Evolutionary conservation across 371 early-diverging fungal genomes (phyloP).

Genomic region (Nosema muscidifuracis): DNA sequence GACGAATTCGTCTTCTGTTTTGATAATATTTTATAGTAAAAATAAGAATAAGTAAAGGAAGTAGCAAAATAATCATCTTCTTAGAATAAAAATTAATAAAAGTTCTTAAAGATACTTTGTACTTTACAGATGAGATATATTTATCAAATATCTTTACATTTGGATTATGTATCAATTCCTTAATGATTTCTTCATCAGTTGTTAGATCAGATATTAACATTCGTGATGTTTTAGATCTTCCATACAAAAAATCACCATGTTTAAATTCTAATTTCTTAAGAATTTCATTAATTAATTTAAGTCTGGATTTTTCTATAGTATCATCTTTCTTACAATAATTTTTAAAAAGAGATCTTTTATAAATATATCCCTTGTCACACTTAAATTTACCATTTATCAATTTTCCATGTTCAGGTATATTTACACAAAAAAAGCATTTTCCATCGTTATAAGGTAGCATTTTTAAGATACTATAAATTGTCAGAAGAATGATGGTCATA

Average conservation of each 20-base stretch:
- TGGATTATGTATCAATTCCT: slow-evolving; percentile 2
- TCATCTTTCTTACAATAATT: slow-evolving; percentile 42
- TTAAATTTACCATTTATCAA: slow-evolving; percentile 14
- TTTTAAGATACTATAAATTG: background rate
- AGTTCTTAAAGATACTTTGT: slow-evolving; percentile 11
- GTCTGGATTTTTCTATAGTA: background rate
- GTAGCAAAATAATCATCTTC: slow-evolving; percentile 2
- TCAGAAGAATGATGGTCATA: too few relatives aligned
- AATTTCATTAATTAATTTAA: slow-evolving; percentile 14
- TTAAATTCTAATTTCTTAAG: slow-evolving; percentile 25
- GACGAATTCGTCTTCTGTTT: background rate
- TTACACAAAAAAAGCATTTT: slow-evolving; percentile 23
- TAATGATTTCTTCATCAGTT: slow-evolving; percentile 11
- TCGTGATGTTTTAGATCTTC: background rate
- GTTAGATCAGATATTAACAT: slow-evolving; percentile 13
- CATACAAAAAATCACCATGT: slow-evolving; percentile 43
- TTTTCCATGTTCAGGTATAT: slow-evolving; percentile 30
- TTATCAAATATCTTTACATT: slow-evolving; percentile 5
- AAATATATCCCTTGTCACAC: slow-evolving; percentile 45
- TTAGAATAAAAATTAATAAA: slow-evolving; percentile 29
- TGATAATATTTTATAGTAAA: slow-evolving; percentile 8
- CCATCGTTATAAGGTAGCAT: slow-evolving; percentile 31
- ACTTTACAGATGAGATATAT: slow-evolving; percentile 17
- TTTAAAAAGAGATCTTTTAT: slow-evolving; percentile 17
- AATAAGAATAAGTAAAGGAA: slow-evolving; percentile 13